Evolutionary conservation across 2,329 filamentous ascomycete species (phyloP).

Genomic region (Alternaria sp.): DNA sequence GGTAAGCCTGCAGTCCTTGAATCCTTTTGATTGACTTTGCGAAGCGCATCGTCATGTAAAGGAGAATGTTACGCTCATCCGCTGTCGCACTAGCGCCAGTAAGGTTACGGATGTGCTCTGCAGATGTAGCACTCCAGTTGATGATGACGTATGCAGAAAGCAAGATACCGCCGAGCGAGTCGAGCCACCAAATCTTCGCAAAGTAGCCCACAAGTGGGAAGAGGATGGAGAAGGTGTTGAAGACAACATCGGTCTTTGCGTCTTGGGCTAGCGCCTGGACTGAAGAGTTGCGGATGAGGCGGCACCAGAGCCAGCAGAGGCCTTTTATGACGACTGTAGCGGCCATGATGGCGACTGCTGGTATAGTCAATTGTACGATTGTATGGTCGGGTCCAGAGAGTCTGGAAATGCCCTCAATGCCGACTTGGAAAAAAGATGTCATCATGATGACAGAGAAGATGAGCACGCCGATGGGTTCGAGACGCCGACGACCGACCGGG

Average conservation of each 20-base stretch:
- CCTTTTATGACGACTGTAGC: conserved; percentile 83
- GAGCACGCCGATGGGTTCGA: conserved; percentile 81
- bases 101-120: conserved; percentile 80
- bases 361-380: conserved; percentile 75
- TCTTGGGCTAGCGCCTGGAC: conserved; percentile 80
- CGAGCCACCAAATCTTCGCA: conserved; percentile 81
- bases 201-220: conserved; percentile 85
- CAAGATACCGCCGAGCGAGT: conserved; percentile 78
- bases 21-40: conserved; percentile 87
- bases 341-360: conserved; percentile 82
- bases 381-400: conserved; percentile 68
- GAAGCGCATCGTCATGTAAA: conserved; percentile 94
- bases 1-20: conserved; percentile 84
- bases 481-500: conserved; percentile 76
- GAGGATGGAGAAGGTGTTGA: conserved; percentile 88
- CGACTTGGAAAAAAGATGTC: conserved; percentile 81
- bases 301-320: conserved; percentile 86
- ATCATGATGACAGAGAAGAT: conserved; percentile 88
- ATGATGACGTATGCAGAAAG: conserved; percentile 81
- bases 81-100: conserved; percentile 80
- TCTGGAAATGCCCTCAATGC: conserved; percentile 72
- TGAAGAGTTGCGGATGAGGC: conserved; percentile 82
- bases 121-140: conserved; percentile 78
- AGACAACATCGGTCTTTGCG: conserved; percentile 79
- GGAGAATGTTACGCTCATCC: conserved; percentile 82